Conservation (phyloP, 2,329 filamentous ascomycete genomes). For the Pseudofabraea citricarpa region DNA sequence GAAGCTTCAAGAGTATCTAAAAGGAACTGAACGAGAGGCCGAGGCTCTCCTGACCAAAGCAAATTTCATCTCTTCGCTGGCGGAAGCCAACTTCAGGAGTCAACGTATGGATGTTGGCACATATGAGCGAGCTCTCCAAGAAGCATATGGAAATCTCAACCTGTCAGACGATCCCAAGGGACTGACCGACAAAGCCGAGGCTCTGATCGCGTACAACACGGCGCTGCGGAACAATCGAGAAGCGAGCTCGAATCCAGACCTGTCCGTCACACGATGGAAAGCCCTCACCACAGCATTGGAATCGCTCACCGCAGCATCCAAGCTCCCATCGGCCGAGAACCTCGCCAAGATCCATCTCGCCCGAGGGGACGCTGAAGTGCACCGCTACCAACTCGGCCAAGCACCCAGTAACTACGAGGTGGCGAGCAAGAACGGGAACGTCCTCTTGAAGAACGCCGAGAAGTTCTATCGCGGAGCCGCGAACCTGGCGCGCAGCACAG, state of each 20-base stretch:
- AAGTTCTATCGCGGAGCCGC: conserved; percentile 51
- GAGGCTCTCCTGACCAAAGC: conserved; percentile 51
- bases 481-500: conserved; percentile 30
- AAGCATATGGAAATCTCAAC: conserved; percentile 35
- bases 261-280: conserved; percentile 42
- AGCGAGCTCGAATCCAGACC: conserved; percentile 26
- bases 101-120: conserved; percentile 38
- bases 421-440: conserved; percentile 37
- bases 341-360: conserved; percentile 47
- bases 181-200: conserved; percentile 50
- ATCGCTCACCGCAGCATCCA: conserved; percentile 43
- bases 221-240: conserved; percentile 10
- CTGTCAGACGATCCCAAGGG: conserved; percentile 39
- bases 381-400: conserved; percentile 45
- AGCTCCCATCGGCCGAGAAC: conserved; percentile 43
- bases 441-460: conserved; percentile 49
- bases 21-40: conserved; percentile 35
- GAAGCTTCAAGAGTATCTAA: conserved; percentile 48
- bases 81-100: conserved; percentile 51
- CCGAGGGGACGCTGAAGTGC: conserved; percentile 50
- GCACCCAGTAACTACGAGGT: conserved; percentile 36
- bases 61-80: conserved; percentile 49
- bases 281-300: conserved; percentile 45
- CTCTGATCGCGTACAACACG: conserved; percentile 48
- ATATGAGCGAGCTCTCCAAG: conserved; percentile 19